These are phyloP conservation scores for Auricularia cornea DNA, from an alignment of 768 basidiomycete species.

Conservation along the genomic window DNA sequence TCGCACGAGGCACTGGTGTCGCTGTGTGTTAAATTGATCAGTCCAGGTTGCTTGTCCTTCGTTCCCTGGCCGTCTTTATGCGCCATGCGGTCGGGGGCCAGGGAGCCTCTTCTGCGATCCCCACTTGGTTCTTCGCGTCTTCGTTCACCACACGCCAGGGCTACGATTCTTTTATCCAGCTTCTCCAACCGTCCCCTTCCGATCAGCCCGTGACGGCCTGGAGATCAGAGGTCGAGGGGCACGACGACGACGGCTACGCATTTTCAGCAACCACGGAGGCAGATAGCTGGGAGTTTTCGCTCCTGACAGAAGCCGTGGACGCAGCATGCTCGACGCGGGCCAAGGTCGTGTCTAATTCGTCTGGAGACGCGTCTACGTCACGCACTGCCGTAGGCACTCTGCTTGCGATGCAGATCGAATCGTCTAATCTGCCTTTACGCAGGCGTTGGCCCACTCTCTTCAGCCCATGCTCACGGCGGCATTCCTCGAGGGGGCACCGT, in stretches of 20 bases:
- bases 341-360: neutral
- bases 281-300: slow-evolving; percentile 6
- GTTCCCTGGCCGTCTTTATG: slow-evolving; percentile 64
- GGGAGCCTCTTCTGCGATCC: slow-evolving; percentile 19
- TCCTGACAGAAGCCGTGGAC: neutral
- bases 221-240: neutral
- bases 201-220: neutral
- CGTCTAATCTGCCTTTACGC: neutral
- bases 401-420: neutral
- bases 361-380: neutral
- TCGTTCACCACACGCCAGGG: slow-evolving; percentile 48
- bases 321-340: neutral
- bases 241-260: neutral
- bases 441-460: slow-evolving; percentile 57
- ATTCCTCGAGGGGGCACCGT: slow-evolving; percentile 80
- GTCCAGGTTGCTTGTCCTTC: slow-evolving; percentile 74
- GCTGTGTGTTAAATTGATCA: slow-evolving; percentile 19
- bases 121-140: slow-evolving; percentile 57
- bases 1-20: slow-evolving; percentile 4
- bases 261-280: slow-evolving; percentile 24
- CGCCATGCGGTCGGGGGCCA: slow-evolving; percentile 30
- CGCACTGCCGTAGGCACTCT: neutral
- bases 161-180: slow-evolving; percentile 44
- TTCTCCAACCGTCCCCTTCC: slow-evolving; percentile 22
- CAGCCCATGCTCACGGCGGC: slow-evolving; percentile 73